Evolutionary conservation across 805 yeast genomes (phyloP).

Genomic region (Diddensiella santjacobensis): DNA sequence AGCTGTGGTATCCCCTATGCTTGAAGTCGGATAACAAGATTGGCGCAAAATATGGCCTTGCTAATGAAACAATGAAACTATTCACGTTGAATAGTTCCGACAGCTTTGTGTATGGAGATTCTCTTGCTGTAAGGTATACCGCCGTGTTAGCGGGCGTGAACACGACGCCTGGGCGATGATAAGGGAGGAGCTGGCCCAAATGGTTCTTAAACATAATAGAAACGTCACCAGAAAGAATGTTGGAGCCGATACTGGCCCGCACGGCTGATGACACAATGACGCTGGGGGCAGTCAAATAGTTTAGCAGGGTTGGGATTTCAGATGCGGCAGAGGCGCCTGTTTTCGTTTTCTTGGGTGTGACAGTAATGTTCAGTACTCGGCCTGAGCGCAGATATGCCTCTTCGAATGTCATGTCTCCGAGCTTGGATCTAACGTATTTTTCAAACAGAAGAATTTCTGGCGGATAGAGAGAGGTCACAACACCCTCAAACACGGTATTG

Average conservation of each 20-base stretch:
- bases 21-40: slow-evolving; percentile 76
- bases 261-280: slow-evolving; percentile 88
- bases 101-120: slow-evolving; percentile 78
- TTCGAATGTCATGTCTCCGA: slow-evolving; percentile 87
- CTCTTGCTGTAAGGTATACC: slow-evolving; percentile 38
- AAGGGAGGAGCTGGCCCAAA: slow-evolving; percentile 41
- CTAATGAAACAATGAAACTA: slow-evolving; percentile 84
- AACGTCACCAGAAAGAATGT: slow-evolving; percentile 59
- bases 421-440: slow-evolving; percentile 66
- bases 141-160: slow-evolving; percentile 40
- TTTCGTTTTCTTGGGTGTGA: slow-evolving; percentile 64
- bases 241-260: slow-evolving; percentile 63
- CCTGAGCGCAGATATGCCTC: slow-evolving; percentile 83
- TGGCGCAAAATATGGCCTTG: slow-evolving; percentile 93
- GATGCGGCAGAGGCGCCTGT: slow-evolving; percentile 1
- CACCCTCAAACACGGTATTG: slow-evolving; percentile 63
- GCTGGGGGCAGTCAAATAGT: slow-evolving; percentile 91
- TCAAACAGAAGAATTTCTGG: slow-evolving; percentile 79
- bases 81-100: slow-evolving; percentile 94
- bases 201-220: slow-evolving; percentile 55
- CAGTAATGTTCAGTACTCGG: slow-evolving; percentile 74
- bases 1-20: slow-evolving; percentile 46
- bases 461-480: slow-evolving; percentile 75
- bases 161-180: slow-evolving; percentile 32
- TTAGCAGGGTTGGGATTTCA: slow-evolving; percentile 44